phyloP scores from a whole-genome alignment of 257 asterid species.

The Solanum tarapatanum region DNA sequence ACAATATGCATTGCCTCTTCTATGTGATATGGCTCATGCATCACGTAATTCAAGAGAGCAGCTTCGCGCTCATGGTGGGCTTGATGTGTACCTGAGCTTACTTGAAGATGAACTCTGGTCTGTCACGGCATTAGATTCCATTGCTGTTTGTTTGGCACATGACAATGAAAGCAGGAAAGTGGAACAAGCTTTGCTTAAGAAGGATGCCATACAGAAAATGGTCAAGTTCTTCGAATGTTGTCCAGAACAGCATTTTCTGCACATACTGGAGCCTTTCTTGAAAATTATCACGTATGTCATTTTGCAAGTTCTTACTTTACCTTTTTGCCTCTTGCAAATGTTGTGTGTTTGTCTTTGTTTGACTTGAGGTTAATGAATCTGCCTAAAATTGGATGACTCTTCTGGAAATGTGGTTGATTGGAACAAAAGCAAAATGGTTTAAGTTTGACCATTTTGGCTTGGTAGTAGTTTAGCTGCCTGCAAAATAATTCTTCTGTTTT shows the following conservation, averaged over 20 bases:
- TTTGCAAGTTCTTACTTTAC: neutral
- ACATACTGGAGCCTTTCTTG: conserved; percentile 94
- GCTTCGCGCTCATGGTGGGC: conserved; percentile 95
- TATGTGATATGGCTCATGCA: conserved; percentile 99
- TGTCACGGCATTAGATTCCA: conserved; percentile 93
- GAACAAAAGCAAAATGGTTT: neutral
- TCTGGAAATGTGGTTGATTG: neutral
- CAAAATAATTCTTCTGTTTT: neutral
- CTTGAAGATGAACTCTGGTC: conserved; percentile 94
- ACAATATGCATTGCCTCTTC: conserved; percentile 85
- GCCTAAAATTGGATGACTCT: neutral
- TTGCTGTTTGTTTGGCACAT: conserved; percentile 96
- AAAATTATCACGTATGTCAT: conserved; percentile 84
- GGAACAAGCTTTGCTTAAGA: conserved; percentile 80
- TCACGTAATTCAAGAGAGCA: conserved; percentile 97
- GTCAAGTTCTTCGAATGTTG: conserved; percentile 85
- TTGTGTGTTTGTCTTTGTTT: neutral
- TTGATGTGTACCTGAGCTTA: conserved; percentile 89
- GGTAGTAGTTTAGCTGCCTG: neutral
- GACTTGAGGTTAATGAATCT: neutral
- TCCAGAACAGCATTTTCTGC: conserved; percentile 91
- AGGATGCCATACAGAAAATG: conserved; percentile 87
- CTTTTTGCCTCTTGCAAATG: neutral
- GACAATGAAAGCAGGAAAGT: conserved; percentile 89
- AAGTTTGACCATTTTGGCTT: neutral